These are phyloP conservation scores for Clitoria ternatea DNA, from an alignment of 306 rosid species.

Conservation along the genomic window DNA sequence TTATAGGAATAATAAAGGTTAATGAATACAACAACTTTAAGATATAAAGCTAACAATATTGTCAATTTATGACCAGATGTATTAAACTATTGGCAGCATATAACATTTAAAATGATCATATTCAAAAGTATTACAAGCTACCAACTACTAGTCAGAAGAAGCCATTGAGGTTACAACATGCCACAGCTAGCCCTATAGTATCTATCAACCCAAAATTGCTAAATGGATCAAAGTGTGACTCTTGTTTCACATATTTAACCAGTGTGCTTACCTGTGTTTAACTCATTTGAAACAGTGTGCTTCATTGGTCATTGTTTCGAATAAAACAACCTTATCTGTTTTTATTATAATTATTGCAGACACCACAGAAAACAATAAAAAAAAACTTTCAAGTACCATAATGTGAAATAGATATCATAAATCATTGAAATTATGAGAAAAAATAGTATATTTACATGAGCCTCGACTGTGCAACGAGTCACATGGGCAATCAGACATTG, in stretches of 20 bases:
- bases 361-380: neutral
- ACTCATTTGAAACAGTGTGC: neutral
- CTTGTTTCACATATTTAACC: neutral
- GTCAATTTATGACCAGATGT: neutral
- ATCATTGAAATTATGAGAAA: neutral
- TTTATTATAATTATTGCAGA: neutral
- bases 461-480: constrained; percentile 70
- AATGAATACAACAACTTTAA: neutral
- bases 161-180: neutral
- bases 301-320: neutral
- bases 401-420: neutral
- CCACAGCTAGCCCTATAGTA: neutral
- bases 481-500: constrained; percentile 86
- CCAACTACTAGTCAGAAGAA: neutral
- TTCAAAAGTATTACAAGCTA: neutral
- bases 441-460: constrained; percentile 49
- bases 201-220: neutral
- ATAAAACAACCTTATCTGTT: constrained; percentile 27
- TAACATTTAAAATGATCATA: neutral
- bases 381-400: constrained; percentile 29
- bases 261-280: neutral
- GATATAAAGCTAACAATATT: neutral
- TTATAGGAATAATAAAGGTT: neutral
- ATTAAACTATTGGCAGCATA: neutral
- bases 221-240: neutral